A percentile compares a stretch with the other conserved stretches of the same genome.
Conservation (phyloP, 257 asterid genomes). For the Solanum gracilifrons region DNA sequence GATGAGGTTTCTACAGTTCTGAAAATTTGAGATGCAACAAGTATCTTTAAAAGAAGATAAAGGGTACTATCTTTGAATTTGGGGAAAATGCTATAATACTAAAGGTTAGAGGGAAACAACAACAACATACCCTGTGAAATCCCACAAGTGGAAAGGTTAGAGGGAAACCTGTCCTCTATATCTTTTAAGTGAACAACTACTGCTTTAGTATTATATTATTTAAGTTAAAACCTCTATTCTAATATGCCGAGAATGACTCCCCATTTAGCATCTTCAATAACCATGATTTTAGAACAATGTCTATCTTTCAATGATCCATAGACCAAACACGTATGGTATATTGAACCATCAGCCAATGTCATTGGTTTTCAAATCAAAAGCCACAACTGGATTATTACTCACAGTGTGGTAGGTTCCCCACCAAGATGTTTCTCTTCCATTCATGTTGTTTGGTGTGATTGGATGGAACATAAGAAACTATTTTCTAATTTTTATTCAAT, state of each 20-base stretch:
- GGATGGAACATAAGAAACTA: neutral
- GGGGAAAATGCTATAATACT: neutral
- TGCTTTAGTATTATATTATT: neutral
- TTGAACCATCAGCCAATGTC: neutral
- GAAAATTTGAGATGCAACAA: neutral
- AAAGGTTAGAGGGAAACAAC: neutral
- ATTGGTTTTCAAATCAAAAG: neutral
- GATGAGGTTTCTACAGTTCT: neutral
- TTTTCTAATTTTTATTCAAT: neutral
- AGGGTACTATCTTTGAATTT: neutral
- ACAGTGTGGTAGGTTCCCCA: neutral
- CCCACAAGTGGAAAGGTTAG: neutral
- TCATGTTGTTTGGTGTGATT: neutral
- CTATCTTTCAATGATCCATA: neutral
- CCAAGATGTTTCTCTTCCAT: neutral
- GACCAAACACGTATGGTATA: neutral
- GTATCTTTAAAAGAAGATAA: neutral
- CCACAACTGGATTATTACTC: neutral
- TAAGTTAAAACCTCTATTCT: neutral
- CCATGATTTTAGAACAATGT: neutral
- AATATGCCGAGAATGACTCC: neutral
- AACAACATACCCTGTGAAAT: neutral
- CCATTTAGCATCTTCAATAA: neutral
- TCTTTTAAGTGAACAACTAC: neutral
- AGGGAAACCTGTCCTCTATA: neutral